Conservation (phyloP, 305 asterid species). For the Galium porrigens region DNA sequence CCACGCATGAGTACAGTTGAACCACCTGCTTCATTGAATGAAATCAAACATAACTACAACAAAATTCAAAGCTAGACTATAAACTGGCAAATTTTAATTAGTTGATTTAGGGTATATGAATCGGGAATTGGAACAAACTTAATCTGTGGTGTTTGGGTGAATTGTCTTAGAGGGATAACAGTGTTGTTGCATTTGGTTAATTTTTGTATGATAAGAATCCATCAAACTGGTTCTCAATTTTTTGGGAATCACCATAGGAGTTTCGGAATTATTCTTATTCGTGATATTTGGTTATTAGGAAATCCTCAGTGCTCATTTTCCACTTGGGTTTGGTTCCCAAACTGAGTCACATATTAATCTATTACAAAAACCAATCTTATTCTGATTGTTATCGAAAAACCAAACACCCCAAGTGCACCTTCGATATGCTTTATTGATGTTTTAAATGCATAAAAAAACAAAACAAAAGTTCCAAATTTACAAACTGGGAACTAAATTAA, state of each 20-base stretch:
- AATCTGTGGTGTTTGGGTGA: neutral
- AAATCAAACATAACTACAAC: neutral
- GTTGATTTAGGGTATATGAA: neutral
- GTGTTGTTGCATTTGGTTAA: neutral
- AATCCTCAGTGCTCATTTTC: too few species aligned
- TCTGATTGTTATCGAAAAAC: too few species aligned
- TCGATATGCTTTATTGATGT: neutral
- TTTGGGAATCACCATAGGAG: too few species aligned
- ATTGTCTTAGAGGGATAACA: neutral
- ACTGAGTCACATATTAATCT: too few species aligned
- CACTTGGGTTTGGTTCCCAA: too few species aligned
- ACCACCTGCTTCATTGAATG: slow-evolving; percentile 40
- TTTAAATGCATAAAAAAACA: neutral
- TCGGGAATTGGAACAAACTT: neutral
- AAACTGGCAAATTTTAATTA: neutral
- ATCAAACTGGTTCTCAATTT: neutral
- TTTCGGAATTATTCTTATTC: too few species aligned
- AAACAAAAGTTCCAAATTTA: neutral
- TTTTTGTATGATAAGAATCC: neutral
- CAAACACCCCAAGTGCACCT: neutral
- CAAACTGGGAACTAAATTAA: neutral
- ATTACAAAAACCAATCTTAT: too few species aligned
- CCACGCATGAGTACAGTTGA: slow-evolving; percentile 84
- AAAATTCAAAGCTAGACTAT: neutral
- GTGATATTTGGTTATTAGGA: too few species aligned